These are phyloP conservation scores for Crithidia bombi DNA, from an alignment of 208 protist genomes.

Conservation along the genomic window DNA sequence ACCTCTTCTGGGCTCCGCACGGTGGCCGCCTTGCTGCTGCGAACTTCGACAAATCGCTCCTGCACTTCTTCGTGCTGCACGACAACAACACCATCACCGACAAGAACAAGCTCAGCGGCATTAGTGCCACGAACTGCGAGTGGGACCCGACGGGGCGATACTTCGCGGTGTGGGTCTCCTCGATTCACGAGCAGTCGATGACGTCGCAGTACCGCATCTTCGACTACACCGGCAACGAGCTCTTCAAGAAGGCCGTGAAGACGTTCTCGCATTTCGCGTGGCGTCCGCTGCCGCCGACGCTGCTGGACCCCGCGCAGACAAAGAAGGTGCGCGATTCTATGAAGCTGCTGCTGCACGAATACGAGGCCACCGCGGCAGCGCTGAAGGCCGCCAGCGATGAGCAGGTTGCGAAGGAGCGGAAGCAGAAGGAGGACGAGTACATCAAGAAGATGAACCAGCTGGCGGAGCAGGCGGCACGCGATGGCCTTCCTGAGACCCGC, in stretches of 20 bases:
- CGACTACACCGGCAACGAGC: conserved; percentile 75
- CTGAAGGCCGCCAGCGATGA: conserved; percentile 47
- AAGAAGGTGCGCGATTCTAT: conserved; percentile 56
- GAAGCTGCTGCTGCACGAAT: conserved; percentile 67
- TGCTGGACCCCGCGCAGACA: conserved; percentile 65
- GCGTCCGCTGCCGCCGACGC: conserved; percentile 81
- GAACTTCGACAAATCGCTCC: conserved; percentile 85
- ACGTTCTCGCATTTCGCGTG: conserved; percentile 88
- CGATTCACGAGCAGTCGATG: conserved; percentile 55
- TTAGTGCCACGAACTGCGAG: conserved; percentile 73
- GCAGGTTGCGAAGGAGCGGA: conserved; percentile 43
- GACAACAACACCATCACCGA: conserved; percentile 72
- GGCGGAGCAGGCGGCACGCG: conserved; percentile 50
- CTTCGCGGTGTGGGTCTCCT: conserved; percentile 85
- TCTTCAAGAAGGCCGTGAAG: conserved; percentile 64
- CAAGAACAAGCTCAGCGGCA: conserved; percentile 58
- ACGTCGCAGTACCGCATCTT: conserved; percentile 87
- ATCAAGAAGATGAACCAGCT: conserved; percentile 78
- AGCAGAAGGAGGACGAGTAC: conserved; percentile 77
- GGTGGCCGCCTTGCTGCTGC: conserved; percentile 68
- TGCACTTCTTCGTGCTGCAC: conserved; percentile 84
- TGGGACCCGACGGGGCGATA: conserved; percentile 93
- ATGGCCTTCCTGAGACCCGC: conserved; percentile 54
- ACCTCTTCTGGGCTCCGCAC: conserved; percentile 87
- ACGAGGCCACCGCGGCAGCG: conserved; percentile 57